These are phyloP conservation scores for Microbotryomycetes sp. DNA, from an alignment of 1,284 basidiomycete species.

Conservation along the genomic window DNA sequence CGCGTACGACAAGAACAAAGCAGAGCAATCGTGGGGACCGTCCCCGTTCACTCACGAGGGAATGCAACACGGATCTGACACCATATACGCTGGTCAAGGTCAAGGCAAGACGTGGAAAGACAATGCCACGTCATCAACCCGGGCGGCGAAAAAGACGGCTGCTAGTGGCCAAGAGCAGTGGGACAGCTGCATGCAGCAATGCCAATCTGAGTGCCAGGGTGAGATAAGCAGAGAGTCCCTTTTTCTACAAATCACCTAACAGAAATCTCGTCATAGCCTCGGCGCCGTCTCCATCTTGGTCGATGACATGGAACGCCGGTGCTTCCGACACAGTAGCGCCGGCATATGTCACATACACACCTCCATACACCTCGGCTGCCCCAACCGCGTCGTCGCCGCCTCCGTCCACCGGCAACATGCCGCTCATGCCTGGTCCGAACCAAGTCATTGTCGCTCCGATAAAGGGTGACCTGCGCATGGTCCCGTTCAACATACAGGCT, in stretches of 20 bases:
- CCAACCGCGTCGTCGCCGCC: background rate
- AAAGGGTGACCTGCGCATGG: conserved; percentile 23
- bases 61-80: too few relatives aligned
- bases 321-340: background rate
- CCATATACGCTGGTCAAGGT: too few relatives aligned
- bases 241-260: too few relatives aligned
- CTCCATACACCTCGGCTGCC: background rate
- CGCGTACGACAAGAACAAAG: too few relatives aligned
- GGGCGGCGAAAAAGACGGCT: background rate
- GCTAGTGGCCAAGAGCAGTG: too few relatives aligned
- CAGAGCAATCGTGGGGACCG: too few relatives aligned
- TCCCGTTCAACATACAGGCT: conserved; percentile 24
- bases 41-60: too few relatives aligned
- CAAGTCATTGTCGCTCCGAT: conserved; percentile 31
- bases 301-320: background rate
- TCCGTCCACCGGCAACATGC: background rate
- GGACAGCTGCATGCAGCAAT: background rate
- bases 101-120: too few relatives aligned
- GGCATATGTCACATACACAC: background rate
- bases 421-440: conserved; percentile 5
- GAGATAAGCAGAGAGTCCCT: background rate
- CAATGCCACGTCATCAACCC: too few relatives aligned
- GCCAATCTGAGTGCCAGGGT: background rate
- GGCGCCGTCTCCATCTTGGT: too few relatives aligned
- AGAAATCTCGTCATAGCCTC: too few relatives aligned